These are phyloP conservation scores for Neoboletus subvelutipes DNA, from an alignment of 768 basidiomycete genomes.

Conservation along the genomic window DNA sequence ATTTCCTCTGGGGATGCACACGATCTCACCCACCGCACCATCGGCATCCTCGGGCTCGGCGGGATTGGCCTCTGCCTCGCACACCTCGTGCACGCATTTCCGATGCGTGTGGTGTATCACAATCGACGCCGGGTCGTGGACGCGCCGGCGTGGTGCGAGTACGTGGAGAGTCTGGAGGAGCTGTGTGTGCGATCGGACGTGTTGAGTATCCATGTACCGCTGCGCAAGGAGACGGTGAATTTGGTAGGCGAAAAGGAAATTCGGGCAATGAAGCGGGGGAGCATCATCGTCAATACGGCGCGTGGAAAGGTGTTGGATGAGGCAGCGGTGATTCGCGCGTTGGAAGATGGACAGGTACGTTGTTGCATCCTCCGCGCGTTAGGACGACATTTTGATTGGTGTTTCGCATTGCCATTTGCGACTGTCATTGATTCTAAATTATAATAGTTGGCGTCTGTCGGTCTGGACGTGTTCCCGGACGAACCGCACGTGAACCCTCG, in stretches of 20 bases:
- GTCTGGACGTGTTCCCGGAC: conserved; percentile 84
- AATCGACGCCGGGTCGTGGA: too few relatives aligned
- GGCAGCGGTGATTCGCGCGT: conserved; percentile 76
- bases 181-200: conserved; percentile 73
- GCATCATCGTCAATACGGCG: conserved; percentile 83
- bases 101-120: too few relatives aligned
- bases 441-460: conserved; percentile 43
- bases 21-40: too few relatives aligned
- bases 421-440: background rate
- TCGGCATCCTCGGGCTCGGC: too few relatives aligned
- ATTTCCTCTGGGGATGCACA: too few relatives aligned
- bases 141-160: too few relatives aligned
- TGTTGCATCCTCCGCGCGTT: background rate
- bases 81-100: too few relatives aligned
- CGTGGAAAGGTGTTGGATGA: conserved; percentile 89
- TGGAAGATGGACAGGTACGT: conserved; percentile 87
- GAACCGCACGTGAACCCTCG: conserved; percentile 80
- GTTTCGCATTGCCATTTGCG: background rate
- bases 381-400: background rate
- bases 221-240: conserved; percentile 68
- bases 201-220: conserved; percentile 82
- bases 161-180: too few relatives aligned
- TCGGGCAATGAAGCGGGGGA: conserved; percentile 70
- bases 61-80: too few relatives aligned
- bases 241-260: conserved; percentile 77